Base-by-base conservation (phyloP, 139 green algal species). In the Chlorella sp. region DNA sequence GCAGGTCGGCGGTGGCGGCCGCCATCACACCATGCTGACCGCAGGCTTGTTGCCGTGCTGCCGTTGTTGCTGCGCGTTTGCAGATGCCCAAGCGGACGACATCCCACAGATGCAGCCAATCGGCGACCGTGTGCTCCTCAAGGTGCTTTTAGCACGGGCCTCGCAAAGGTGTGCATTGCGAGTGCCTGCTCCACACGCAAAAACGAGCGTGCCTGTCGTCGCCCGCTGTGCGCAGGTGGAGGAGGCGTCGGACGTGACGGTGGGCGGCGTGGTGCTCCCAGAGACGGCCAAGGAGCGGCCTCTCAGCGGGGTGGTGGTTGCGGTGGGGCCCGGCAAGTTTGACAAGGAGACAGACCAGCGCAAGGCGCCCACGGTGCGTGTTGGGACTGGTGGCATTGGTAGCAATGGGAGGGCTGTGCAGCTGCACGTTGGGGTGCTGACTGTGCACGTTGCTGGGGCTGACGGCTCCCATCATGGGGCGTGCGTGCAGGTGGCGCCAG, bases 211-310 rank as follows among this genome's bases (percentile, higher is more conserved):
- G n/a, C n/a, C n/a, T n/a, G n/a, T n/a, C n/a, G n/a, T n/a, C n/a
- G n/a, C n/a, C n/a, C n/a, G n/a, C n/a, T n/a, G n/a, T 64, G 59
- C 23, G 50, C 72, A 88, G 79, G 77, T 96, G 2, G 81, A 92
- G 69, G 88, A 91, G 26, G 75, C 85, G 31, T 77, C 82, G 0
- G 86, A 90, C 59, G 83, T 95, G 31, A 97, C 92, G 5, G 76
- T 90, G 33, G 94, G 94, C 20, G 94, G 94, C n/a, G 86, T 98
- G 33, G 77, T 98, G 74, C 85, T 98, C 60, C 91, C 94, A 26
- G 90, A 95, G 49, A 80, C 51, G 17, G 91, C 90, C 59, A 94
- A 95, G 81, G 92, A 97, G 82, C 87, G 86, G 74, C 94, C 94
- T 1, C 78, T 93, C 5, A 88, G 67, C 65, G 89, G 83, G 31